Conservation (phyloP, 495 filamentous ascomycete genomes). For the Recurvomyces mirabilis region DNA sequence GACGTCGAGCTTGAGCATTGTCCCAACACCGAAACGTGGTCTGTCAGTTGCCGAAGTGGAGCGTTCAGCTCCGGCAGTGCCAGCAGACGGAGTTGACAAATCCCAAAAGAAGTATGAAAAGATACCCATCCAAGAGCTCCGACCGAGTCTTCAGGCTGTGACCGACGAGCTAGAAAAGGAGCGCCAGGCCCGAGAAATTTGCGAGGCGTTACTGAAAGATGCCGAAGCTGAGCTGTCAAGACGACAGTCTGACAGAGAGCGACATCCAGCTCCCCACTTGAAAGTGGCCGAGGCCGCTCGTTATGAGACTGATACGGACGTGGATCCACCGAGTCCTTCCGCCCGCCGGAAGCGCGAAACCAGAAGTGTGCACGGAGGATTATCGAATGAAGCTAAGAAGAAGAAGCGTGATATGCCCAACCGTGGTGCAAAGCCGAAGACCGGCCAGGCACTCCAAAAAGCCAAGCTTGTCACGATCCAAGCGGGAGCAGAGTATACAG, state of each 20-base stretch:
- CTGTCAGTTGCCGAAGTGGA: no score
- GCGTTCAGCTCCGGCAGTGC: no score
- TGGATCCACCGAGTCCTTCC: conserved; percentile 9
- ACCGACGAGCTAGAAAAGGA: conserved; percentile 1
- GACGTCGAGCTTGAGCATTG: neutral
- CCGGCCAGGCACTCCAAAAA: no score
- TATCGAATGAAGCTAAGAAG: neutral
- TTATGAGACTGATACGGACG: conserved; percentile 16
- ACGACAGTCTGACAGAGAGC: neutral
- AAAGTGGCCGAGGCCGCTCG: conserved; percentile 1
- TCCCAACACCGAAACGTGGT: neutral
- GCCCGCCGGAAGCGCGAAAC: neutral
- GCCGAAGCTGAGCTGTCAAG: neutral
- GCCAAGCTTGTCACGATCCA: no score
- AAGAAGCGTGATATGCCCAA: no score
- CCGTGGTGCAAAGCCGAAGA: no score
- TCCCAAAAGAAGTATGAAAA: no score
- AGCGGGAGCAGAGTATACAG: no score
- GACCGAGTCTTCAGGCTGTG: neutral
- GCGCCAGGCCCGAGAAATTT: neutral
- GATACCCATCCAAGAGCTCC: no score
- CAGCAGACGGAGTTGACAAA: no score
- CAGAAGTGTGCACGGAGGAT: neutral
- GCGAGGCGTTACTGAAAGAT: conserved; percentile 1
- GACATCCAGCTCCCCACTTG: neutral